Evolutionary conservation across 169 alveolate genomes (phyloP), one percentile per base, ranked within the genome.

Genomic region (Plasmodium reichenowi): DNA sequence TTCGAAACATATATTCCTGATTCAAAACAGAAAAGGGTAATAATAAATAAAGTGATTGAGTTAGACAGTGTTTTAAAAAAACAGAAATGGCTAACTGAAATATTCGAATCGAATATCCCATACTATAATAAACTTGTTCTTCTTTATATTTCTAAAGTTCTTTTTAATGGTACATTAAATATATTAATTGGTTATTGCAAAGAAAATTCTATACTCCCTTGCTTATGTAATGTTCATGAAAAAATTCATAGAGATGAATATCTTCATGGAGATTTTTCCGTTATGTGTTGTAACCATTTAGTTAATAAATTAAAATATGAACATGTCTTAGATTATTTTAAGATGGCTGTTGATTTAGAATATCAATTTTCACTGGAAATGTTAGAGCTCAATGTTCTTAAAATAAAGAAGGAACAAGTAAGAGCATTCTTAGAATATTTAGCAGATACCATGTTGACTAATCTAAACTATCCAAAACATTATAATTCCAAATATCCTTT

Each of bases 191-290:
- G 88, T 22, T 58, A 72, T 20, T 86, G 88, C 62, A 86, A 86
- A 48, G 83, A 86, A 52, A 86, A 86, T 86, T n/a, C 72, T 32
- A 62, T 86, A 1, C 45, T 86, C 8, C 87, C 92, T 5, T 43
- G 76, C 12, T 88, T 93, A 54, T 88, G 94, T 93, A 74, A 68
- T 24, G 95, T 88, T 6, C 86, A 89, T 43, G 95, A 75, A 67
- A 88, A 93, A 74, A 93, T 93, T 10, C 89, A 93, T 26, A 85
- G 95, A 59, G 95, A 93, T 88, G 95, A 93, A 58, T 88, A 88
- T 59, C 86, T 87, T 3, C 95, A 93, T 63, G 89, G 78, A 2
- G 95, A 93, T 50, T 93, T 93, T 74, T 88, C 94, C 60, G 92
- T 93, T 67, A 93, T 71, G 88, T 89, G 93, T 73, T 90, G 91